Base-by-base conservation (phyloP, 2,329 filamentous ascomycete genomes). In the Dendryphion nanum region DNA sequence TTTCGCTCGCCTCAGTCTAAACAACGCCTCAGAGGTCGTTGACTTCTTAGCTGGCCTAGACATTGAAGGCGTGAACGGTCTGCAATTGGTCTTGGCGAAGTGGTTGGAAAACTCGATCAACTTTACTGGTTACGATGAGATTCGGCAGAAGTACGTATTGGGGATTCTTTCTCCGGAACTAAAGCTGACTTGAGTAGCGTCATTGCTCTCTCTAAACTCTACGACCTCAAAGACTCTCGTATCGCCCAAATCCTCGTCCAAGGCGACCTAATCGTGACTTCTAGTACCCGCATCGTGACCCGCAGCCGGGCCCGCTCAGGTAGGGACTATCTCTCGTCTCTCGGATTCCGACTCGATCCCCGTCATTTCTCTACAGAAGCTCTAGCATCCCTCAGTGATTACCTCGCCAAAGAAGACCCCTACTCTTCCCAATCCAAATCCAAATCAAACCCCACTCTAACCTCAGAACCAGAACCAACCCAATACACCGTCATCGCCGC, bases 41-140 rank as follows among this genome's bases (percentile, higher is more conserved):
- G 84, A 93, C 38, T 98, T 98, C 70, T 75, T 98, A 20, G 85
- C 85, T 44, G 83, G 89, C 57, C 84, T 95, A 45, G 79, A 89
- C 51, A 86, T 97, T 48, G 80, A 81, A 33, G 83, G 83, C 14
- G 76, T 86, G 59, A 94, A 78, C 56, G 93, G 90, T n/a, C 72
- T 98, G 6, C 81, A 90, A 47, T 83, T 96, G 17, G 93, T 98
- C 3, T 72, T 97, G 50, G 78, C 83, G 67, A 96, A 97, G 69
- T 98, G 93, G 93, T 75, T 98, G 1, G 93, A 97, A 70, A 95
- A 97, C 67, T 95, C 89, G 4, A 80, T 95, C 66, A 95, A 86
- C 66, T 98, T 98, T 68, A 89, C 89, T n/a, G 93, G 93, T 10
- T 98, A 96, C 55, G 90, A 97, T 55, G 91, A 96, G 66, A 97